Evolutionary conservation across 2,329 filamentous ascomycete genomes (phyloP).

Genomic region (Chaetoscypha palmicola): DNA sequence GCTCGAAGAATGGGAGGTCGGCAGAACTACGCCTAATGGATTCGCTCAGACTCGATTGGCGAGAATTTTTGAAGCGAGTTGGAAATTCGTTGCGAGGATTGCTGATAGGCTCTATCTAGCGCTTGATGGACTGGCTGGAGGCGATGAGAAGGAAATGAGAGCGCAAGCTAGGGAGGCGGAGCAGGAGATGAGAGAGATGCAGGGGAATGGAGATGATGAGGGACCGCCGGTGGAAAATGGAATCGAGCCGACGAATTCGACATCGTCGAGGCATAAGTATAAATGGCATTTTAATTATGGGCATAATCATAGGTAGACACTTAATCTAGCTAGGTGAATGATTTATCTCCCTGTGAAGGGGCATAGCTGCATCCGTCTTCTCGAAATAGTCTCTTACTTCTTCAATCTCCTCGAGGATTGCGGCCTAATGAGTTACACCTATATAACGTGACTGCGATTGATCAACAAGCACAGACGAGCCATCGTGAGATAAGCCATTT

Average conservation of each 20-base stretch:
- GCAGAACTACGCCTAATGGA: slow-evolving; percentile 11
- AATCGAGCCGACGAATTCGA: background rate
- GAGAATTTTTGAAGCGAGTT: slow-evolving; percentile 5
- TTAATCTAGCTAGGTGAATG: too few species aligned
- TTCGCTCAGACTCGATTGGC: slow-evolving; percentile 11
- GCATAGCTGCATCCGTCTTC: too few species aligned
- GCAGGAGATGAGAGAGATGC: slow-evolving; percentile 16
- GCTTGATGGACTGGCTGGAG: slow-evolving; percentile 13
- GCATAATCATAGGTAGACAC: too few species aligned
- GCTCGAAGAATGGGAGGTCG: slow-evolving; percentile 19
- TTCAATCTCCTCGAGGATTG: too few species aligned
- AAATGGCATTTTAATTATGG: too few species aligned
- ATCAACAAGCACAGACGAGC: too few species aligned
- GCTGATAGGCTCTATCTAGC: slow-evolving; percentile 8
- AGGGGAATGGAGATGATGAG: background rate
- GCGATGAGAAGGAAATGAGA: slow-evolving; percentile 9
- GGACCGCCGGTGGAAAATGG: background rate
- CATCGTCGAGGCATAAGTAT: too few species aligned
- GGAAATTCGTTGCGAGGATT: slow-evolving; percentile 5
- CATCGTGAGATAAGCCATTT: too few species aligned
- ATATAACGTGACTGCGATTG: too few species aligned
- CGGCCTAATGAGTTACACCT: too few species aligned
- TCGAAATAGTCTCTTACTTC: too few species aligned
- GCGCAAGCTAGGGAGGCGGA: slow-evolving; percentile 12
- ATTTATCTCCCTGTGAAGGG: too few species aligned